phyloP scores from a whole-genome alignment of 192 early-diverging fungal genomes.

The Entomortierella lignicola region DNA sequence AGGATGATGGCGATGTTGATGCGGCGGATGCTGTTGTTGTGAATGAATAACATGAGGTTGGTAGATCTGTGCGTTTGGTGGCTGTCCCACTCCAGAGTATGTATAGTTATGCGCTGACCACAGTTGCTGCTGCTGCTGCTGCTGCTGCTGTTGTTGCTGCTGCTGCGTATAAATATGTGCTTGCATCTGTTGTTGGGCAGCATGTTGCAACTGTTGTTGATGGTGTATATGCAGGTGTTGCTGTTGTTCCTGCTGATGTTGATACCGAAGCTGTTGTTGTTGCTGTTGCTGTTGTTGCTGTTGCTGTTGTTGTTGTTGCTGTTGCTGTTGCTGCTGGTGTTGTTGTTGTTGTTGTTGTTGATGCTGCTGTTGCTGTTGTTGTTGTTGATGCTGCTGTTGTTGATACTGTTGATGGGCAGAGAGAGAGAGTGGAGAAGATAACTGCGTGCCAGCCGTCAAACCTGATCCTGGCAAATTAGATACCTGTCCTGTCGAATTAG shows the following conservation, averaged over 20 bases:
- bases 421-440: background rate
- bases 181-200: slow-evolving; percentile 14
- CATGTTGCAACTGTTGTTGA: slow-evolving; percentile 11
- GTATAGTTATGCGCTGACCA: background rate
- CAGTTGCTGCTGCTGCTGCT: slow-evolving; percentile 8
- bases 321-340: slow-evolving; percentile 14
- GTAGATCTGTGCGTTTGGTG: background rate
- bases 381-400: slow-evolving; percentile 15
- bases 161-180: slow-evolving; percentile 19
- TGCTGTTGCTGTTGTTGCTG: slow-evolving; percentile 16
- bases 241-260: slow-evolving; percentile 9
- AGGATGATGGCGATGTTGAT: background rate
- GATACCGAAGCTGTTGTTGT: slow-evolving; percentile 5
- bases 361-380: slow-evolving; percentile 13
- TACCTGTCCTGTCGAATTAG: background rate
- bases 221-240: background rate
- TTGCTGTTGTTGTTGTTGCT: slow-evolving; percentile 2
- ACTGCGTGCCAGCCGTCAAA: background rate
- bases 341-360: slow-evolving; percentile 13
- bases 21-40: background rate
- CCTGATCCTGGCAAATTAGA: background rate
- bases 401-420: slow-evolving; percentile 13
- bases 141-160: slow-evolving; percentile 22
- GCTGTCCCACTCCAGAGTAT: background rate
- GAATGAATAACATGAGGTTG: background rate